phyloP scores from a whole-genome alignment of 176 grass and related monocot genomes.

The Eleusine coracana region DNA sequence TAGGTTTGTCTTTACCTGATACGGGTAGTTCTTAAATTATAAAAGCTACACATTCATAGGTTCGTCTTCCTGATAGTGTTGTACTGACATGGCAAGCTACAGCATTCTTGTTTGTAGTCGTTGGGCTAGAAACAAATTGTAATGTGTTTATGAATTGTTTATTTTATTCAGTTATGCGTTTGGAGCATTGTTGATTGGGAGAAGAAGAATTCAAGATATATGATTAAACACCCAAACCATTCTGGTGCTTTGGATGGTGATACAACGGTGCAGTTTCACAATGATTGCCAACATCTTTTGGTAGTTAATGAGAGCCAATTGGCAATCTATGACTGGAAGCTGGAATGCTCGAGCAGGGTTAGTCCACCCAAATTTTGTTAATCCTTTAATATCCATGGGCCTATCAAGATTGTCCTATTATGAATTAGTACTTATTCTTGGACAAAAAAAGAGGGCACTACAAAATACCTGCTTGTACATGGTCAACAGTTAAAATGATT shows the following conservation, averaged over 20 bases:
- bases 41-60: too few species aligned
- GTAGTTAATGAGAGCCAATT: conserved; percentile 92
- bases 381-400: background rate
- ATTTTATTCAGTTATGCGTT: conserved; percentile 69
- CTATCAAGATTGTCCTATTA: background rate
- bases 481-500: background rate
- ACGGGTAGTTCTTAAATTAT: too few species aligned
- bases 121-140: background rate
- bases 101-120: background rate
- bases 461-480: background rate
- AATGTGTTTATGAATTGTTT: conserved; percentile 8
- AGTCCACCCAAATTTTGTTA: conserved; percentile 32
- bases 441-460: background rate
- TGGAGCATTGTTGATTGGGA: conserved; percentile 98
- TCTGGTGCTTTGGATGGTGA: conserved; percentile 78
- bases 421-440: background rate
- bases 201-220: conserved; percentile 86
- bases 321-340: conserved; percentile 85
- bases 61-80: too few species aligned
- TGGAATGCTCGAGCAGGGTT: conserved; percentile 77
- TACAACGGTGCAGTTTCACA: conserved; percentile 96
- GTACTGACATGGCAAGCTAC: too few species aligned
- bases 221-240: conserved; percentile 61
- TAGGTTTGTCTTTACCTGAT: too few species aligned
- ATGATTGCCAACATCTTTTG: conserved; percentile 88